A percentile compares a stretch with the other conserved stretches of the same genome.
Conservation (phyloP, 2,329 filamentous ascomycete species). For the Epicoccum nigrum region DNA sequence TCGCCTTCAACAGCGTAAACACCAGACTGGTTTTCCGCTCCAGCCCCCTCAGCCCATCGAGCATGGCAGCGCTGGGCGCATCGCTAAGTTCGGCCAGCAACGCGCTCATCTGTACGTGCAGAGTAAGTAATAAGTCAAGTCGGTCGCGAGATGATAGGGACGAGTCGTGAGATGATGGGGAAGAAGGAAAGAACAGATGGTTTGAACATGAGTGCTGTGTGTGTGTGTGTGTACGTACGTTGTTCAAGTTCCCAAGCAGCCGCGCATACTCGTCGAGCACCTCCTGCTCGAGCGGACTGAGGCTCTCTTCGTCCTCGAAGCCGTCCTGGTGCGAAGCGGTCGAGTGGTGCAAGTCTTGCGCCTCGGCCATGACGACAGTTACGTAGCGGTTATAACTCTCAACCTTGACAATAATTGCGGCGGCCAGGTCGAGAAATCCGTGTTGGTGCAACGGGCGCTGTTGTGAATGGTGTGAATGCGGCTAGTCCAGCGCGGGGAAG, state of each 20-base stretch:
- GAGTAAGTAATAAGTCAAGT: too few relatives aligned
- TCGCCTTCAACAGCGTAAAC: slow-evolving; percentile 95
- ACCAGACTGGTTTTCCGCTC: slow-evolving; percentile 95
- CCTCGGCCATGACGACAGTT: slow-evolving; percentile 28
- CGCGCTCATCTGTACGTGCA: slow-evolving; percentile 55
- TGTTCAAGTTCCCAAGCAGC: slow-evolving; percentile 88
- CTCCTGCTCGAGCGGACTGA: slow-evolving; percentile 87
- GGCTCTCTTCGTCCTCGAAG: slow-evolving; percentile 33
- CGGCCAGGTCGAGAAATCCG: too few relatives aligned
- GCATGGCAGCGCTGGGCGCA: slow-evolving; percentile 69
- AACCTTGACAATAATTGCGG: too few relatives aligned
- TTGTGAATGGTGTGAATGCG: not conserved
- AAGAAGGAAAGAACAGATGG: not conserved
- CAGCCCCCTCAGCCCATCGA: slow-evolving; percentile 83
- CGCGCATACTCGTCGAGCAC: slow-evolving; percentile 92
- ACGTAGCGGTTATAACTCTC: too few relatives aligned
- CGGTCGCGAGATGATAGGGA: too few relatives aligned
- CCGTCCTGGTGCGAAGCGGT: slow-evolving; percentile 22
- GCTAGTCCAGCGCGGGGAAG: slow-evolving; percentile 26
- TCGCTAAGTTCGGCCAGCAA: slow-evolving; percentile 73
- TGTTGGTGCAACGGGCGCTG: not conserved
- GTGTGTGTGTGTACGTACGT: too few relatives aligned
- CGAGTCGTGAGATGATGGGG: not conserved
- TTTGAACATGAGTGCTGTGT: too few relatives aligned
- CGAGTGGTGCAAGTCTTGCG: slow-evolving; percentile 20